Evolutionary conservation across 2,329 filamentous ascomycete species (phyloP), one percentile per base, ranked within the genome.

Genomic region (Colletotrichum endophyticum): DNA sequence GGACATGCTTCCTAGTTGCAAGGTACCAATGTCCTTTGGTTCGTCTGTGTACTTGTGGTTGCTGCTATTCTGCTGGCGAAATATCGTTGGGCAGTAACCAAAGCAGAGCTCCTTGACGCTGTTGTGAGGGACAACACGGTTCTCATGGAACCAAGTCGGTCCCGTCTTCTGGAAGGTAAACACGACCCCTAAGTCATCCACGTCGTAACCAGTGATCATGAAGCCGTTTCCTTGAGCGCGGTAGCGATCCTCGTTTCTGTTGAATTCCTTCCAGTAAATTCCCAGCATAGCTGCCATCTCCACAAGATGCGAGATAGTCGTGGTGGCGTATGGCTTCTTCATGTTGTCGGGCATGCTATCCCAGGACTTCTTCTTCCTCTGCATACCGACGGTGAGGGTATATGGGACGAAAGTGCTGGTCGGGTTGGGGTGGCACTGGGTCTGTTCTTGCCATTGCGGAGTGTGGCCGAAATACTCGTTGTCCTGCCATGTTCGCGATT

Each of bases 201-300:
- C 78, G 12, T 81, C 79, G 3, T 82, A 80, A 2, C 84, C 83
- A 3, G 79, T 80, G 2, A 85, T 63, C 34, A 84, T 81, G 70
- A 81, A 85, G 1, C 84, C 84, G 68, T 86, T 86, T 8, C 84
- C 84, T 27, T 85, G 82, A 0, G 83, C 84, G 7, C 81, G 83
- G 5, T 86, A 81, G 19, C 83, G 82, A 78, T 86, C 84, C 5
- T 80, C 78, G 11, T 80, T 81, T 1, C 83, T 80, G 28, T 86
- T 84, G 39, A 87, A 87, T 4, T 83, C 81, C 61, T 82, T 87
- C 86, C 86, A 88, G 69, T 87, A 81, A 7, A 88, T 81, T 6
- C 86, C 84, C 2, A 86, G 72, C 80, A 86, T 82, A 11, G 80
- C 82, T 0, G 82, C 83, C 6, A 85, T 81, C 76, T 85, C 84